Conservation (phyloP, 768 basidiomycete genomes). For the Lactarius akahatsu region DNA sequence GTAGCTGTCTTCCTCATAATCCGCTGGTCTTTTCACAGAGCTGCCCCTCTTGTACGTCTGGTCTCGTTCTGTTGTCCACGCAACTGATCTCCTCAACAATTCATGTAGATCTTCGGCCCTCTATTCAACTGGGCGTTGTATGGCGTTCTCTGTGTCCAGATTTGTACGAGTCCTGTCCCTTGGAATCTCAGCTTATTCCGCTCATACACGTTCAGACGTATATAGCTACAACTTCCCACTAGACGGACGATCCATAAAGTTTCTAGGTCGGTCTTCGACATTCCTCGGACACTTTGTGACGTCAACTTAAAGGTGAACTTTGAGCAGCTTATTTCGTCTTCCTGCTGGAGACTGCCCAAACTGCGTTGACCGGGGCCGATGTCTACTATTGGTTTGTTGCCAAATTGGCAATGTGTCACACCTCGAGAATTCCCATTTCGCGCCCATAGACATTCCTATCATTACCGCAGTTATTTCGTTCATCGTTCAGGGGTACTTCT, state of each 20-base stretch:
- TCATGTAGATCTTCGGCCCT: background rate
- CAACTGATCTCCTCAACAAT: background rate
- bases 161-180: background rate
- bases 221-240: background rate
- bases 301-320: background rate
- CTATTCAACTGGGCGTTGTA: conserved; percentile 3
- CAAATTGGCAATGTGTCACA: background rate
- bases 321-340: background rate
- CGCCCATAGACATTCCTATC: background rate
- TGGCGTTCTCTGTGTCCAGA: conserved; percentile 4
- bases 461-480: background rate
- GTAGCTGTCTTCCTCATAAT: background rate
- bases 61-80: background rate
- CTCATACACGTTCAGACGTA: background rate
- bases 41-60: background rate
- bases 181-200: background rate
- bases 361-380: background rate
- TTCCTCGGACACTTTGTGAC: background rate
- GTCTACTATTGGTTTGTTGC: background rate
- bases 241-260: background rate
- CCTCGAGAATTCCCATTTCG: background rate
- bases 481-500: background rate
- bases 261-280: background rate
- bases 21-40: background rate
- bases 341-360: background rate